phyloP scores from a whole-genome alignment of 495 filamentous ascomycete genomes.

The Achaetomiella virescens region DNA sequence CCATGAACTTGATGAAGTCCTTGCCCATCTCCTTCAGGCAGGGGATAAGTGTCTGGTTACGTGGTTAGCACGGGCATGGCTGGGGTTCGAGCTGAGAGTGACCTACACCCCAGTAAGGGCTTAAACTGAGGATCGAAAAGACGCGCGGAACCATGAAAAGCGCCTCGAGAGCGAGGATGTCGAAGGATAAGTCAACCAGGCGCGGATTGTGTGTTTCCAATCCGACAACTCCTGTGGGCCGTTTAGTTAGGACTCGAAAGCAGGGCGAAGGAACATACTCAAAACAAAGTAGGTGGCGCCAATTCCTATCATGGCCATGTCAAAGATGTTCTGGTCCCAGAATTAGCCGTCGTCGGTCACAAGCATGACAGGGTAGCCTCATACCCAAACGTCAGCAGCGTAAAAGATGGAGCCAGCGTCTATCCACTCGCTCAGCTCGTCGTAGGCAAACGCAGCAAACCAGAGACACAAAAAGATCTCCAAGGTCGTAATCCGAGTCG shows the following conservation, averaged over 20 bases:
- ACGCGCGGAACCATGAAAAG: conserved; percentile 86
- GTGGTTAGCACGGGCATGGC: conserved; percentile 1
- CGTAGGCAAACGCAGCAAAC: conserved; percentile 83
- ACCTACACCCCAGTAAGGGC: conserved; percentile 74
- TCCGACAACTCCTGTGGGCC: conserved; percentile 62
- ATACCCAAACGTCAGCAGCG: conserved; percentile 72
- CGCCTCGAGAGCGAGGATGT: conserved; percentile 82
- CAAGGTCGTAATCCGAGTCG: conserved; percentile 39
- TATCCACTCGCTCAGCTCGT: conserved; percentile 74
- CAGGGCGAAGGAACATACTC: conserved; percentile 46
- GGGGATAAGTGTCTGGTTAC: conserved; percentile 54
- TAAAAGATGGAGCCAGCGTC: conserved; percentile 85
- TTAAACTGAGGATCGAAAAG: conserved; percentile 81
- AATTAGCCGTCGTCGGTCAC: not conserved
- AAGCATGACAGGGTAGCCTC: not conserved
- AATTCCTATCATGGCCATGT: conserved; percentile 79
- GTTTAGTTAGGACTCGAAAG: conserved; percentile 1
- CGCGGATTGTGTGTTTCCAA: conserved; percentile 52
- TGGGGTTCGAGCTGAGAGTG: not conserved
- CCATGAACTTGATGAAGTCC: conserved; percentile 85
- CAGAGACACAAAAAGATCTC: conserved; percentile 56
- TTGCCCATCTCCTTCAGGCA: conserved; percentile 92
- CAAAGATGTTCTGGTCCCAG: conserved; percentile 57
- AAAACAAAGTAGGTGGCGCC: conserved; percentile 65
- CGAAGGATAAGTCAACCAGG: conserved; percentile 74